These are phyloP conservation scores for Epichloe uncinata DNA, from an alignment of 2,329 filamentous ascomycete genomes.

Conservation along the genomic window DNA sequence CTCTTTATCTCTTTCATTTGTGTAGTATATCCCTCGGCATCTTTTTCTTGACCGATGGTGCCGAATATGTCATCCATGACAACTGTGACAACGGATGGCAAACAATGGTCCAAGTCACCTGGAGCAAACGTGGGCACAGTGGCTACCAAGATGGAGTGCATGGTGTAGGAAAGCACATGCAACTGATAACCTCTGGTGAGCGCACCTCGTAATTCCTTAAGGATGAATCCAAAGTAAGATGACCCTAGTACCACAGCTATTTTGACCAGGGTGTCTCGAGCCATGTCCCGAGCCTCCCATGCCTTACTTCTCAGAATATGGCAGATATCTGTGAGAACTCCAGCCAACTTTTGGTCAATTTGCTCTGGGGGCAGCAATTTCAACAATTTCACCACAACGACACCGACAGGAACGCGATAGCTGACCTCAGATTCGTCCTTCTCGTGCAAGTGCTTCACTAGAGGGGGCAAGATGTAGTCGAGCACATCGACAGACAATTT, in stretches of 20 bases:
- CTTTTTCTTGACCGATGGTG: slow-evolving; percentile 83
- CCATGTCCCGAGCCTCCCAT: slow-evolving; percentile 81
- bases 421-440: slow-evolving; percentile 94
- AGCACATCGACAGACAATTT: slow-evolving; percentile 62
- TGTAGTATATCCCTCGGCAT: slow-evolving; percentile 87
- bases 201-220: slow-evolving; percentile 77
- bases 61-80: slow-evolving; percentile 98
- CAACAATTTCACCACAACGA: slow-evolving; percentile 79
- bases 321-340: slow-evolving; percentile 81
- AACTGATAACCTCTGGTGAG: slow-evolving; percentile 81
- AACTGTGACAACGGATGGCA: slow-evolving; percentile 63
- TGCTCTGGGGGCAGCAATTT: slow-evolving; percentile 63
- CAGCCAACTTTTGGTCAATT: slow-evolving; percentile 61
- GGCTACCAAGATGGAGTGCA: slow-evolving; percentile 78
- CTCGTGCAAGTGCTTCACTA: slow-evolving; percentile 78
- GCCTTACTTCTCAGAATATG: slow-evolving; percentile 84
- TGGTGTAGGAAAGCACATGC: slow-evolving; percentile 86
- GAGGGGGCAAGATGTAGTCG: slow-evolving; percentile 60
- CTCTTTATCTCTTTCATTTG: slow-evolving; percentile 97
- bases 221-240: slow-evolving; percentile 76
- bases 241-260: slow-evolving; percentile 73
- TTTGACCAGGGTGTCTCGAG: slow-evolving; percentile 73
- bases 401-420: slow-evolving; percentile 76
- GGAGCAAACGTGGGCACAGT: slow-evolving; percentile 59
- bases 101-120: slow-evolving; percentile 81